Base-by-base conservation (phyloP, 495 filamentous ascomycete species). In the Penicillium tannophilum region DNA sequence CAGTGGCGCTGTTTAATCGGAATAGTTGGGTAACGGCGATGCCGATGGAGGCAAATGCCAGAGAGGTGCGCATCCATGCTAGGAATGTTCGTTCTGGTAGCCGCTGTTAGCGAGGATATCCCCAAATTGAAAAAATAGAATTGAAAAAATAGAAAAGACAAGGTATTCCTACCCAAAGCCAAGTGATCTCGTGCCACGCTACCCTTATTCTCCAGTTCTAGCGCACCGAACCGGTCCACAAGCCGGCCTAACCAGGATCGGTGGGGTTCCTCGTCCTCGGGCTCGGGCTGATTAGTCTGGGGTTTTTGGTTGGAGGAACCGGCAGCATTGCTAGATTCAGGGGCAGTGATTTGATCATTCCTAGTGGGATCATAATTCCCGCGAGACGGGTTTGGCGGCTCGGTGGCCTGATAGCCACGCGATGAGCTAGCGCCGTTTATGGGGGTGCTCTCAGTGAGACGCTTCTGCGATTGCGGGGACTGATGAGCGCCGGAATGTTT, bases 1-100 rank as follows among this genome's bases (percentile, higher is more conserved):
- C 44, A 9, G 61, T 58, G 33, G 86, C 79, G 24, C 84, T 89
- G 79, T 96, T 97, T 47, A 98, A 86, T 26, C 94, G 88, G 76
- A 98, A 98, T 50, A 98, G 84, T 72, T 98, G 94, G 2, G 95
- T 97, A 50, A 98, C 86, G 52, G 93, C 94, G 59, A 98, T 93
- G 55, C 94, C 94, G 65, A 98, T 98, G 50, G 88, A 92, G 39
- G 94, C 95, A 70, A 98, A 98, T 48, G 93, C 91, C 44, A 98
- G 82, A 20, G 92, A 97, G 17, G 94, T 98, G 46, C 94, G 86
- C 47, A 98, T 84, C 94, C 94, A 98, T 50, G 94, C 94, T 20
- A 98, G 85, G 73, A 98, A 98, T 3, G 94, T 98, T 30, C 94
- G 88, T 74, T 98, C 94, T 97, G 66, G 26, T 55, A 9, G 19